Base-by-base conservation (phyloP, 1,284 basidiomycete genomes). In the Puccinia triticina region DNA sequence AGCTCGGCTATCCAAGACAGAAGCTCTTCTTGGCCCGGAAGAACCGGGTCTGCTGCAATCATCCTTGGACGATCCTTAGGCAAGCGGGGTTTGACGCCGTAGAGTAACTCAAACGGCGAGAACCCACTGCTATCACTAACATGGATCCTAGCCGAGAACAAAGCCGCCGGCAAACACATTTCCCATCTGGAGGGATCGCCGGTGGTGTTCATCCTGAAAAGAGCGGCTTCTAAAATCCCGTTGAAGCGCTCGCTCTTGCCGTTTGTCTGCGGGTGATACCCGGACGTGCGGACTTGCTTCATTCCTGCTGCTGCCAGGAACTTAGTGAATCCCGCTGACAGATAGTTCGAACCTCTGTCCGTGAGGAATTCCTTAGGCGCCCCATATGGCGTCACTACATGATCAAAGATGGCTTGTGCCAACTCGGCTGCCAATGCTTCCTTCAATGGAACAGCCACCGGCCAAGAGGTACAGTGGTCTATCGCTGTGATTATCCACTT, bases 211-310 rank as follows among this genome's bases (percentile, higher is more conserved):
- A 46, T 2, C 26, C 48, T 29, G 18, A 71, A 71, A 1, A 74
- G 23, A 1, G 72, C 8, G 11, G 32, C 46, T 46, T 50, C 48
- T 14, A 74, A 18, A 14, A 53, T 48, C 26, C 72, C 72, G 53
- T 74, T 48, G 26, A 48, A 50, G 11, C 72, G 40, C 34, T 74
- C 72, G 5, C 11, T 29, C 32, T 50, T 50, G 12, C 67, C 67
- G 14, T 71, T 71, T 23, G 67, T 37, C 11, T n/a, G 67, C 8
- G 67, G 67, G n/a, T 71, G 67, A 40, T 71, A 71, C 18, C 61
- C 61, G 5, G 61, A 66, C 14, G 61, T 66, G 37, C 29, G 18
- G 18, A 66, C 18, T 26, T 66, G 18, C 37, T 37, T 11, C 18
- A 66, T 66, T 4, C 29, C 16, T 1, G 1, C 10, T 1, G 29